Evolutionary conservation across 1,284 basidiomycete genomes (phyloP).

Genomic region (Meira miltonrushii): DNA sequence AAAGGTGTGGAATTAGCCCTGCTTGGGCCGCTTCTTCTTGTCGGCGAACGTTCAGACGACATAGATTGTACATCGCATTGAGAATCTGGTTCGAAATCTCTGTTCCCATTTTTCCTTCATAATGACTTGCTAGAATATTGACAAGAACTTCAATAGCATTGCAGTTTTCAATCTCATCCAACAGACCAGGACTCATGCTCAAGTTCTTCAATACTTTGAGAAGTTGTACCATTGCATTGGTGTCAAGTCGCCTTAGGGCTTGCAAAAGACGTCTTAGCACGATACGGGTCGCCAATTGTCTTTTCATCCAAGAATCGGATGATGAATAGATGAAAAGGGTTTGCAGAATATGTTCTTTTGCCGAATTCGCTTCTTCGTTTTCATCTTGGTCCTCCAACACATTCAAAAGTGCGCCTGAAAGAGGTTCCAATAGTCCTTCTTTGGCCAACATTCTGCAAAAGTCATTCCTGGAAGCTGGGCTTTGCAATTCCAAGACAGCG

Average conservation of each 20-base stretch:
- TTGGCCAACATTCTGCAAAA: slow-evolving; percentile 97
- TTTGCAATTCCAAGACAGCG: slow-evolving; percentile 85
- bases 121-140: slow-evolving; percentile 73
- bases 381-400: slow-evolving; percentile 72
- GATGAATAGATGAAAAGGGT: slow-evolving; percentile 89
- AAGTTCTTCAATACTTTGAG: slow-evolving; percentile 93
- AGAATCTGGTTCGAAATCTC: slow-evolving; percentile 54
- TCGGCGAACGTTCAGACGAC: slow-evolving; percentile 41
- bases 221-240: slow-evolving; percentile 77
- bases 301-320: slow-evolving; percentile 82
- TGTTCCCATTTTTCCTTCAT: slow-evolving; percentile 71
- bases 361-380: slow-evolving; percentile 58
- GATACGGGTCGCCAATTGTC: slow-evolving; percentile 80
- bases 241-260: slow-evolving; percentile 55
- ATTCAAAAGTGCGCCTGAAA: slow-evolving; percentile 80
- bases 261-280: slow-evolving; percentile 72
- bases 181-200: slow-evolving; percentile 69
- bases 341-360: slow-evolving; percentile 81
- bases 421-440: slow-evolving; percentile 85
- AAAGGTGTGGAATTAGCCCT: slow-evolving; percentile 84
- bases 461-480: slow-evolving; percentile 92
- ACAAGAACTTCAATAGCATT: slow-evolving; percentile 88
- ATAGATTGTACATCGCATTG: slow-evolving; percentile 47
- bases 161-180: slow-evolving; percentile 90
- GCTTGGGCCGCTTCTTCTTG: slow-evolving; percentile 96